phyloP scores from a whole-genome alignment of 164 flowering plant species.

The Annona squamosa region DNA sequence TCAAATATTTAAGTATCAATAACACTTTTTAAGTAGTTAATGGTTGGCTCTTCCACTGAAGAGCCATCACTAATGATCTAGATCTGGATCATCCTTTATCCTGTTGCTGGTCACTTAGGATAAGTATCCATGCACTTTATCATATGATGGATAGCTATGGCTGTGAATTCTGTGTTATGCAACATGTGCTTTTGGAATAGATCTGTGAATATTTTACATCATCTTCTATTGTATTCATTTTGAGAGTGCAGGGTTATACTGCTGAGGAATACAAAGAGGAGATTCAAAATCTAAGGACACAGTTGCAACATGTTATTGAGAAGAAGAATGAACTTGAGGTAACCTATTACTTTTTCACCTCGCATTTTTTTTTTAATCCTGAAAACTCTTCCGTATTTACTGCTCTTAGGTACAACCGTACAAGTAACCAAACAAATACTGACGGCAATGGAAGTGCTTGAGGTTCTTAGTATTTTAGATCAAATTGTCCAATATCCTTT shows the following conservation, averaged over 20 bases:
- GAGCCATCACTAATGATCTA: not conserved
- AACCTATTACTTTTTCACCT: constrained; percentile 9
- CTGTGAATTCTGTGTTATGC: not conserved
- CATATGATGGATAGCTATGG: not conserved
- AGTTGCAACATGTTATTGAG: constrained; percentile 39
- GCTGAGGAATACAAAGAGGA: constrained; percentile 41
- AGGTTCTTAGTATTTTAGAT: not conserved
- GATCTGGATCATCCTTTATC: not conserved
- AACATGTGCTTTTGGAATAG: not conserved
- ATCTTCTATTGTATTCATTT: constrained; percentile 2
- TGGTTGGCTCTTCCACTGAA: not conserved
- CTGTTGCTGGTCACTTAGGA: not conserved
- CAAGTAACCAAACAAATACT: too few relatives aligned
- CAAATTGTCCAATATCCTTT: not conserved
- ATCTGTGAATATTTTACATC: not conserved
- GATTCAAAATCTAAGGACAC: constrained; percentile 46
- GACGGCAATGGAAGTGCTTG: too few relatives aligned
- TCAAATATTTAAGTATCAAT: too few relatives aligned
- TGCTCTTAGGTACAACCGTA: too few relatives aligned
- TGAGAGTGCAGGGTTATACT: constrained; percentile 33
- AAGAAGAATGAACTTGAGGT: constrained; percentile 80
- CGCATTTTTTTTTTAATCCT: not conserved
- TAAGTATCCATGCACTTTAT: not conserved
- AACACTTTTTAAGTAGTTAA: not conserved
- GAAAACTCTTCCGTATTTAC: not conserved